Conservation (phyloP, 306 rosid species). For the Sicyos edulis region DNA sequence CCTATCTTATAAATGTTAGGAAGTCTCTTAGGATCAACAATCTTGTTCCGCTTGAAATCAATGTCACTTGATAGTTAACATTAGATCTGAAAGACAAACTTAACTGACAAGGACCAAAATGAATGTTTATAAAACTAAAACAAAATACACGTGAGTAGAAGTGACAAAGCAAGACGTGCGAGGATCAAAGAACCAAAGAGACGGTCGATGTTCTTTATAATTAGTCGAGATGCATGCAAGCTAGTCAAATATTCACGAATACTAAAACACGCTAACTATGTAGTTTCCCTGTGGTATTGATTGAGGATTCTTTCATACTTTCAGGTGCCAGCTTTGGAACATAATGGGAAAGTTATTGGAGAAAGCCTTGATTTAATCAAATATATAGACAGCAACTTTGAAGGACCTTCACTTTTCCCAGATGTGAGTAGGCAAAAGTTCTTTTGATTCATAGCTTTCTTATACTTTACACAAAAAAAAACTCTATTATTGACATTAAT, state of each 20-base stretch:
- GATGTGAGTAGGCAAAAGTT: conserved; percentile 34
- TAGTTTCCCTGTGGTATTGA: neutral
- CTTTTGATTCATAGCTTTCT: neutral
- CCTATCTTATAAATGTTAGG: no score
- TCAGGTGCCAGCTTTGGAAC: conserved; percentile 86
- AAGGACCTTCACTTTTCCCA: conserved; percentile 56
- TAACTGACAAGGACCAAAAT: neutral
- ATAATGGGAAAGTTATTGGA: conserved; percentile 69
- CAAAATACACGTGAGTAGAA: neutral
- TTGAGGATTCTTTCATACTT: neutral
- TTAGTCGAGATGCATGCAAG: neutral
- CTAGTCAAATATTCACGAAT: neutral
- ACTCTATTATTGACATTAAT: neutral
- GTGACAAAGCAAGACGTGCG: neutral
- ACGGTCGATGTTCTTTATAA: neutral
- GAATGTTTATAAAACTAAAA: neutral
- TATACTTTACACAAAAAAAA: neutral
- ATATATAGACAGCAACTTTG: conserved; percentile 54
- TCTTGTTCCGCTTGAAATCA: neutral
- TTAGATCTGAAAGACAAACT: neutral
- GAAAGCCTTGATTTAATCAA: conserved; percentile 93
- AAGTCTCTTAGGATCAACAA: neutral
- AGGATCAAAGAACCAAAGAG: neutral
- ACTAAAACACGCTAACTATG: neutral
- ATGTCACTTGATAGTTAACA: neutral